A percentile compares a stretch with the other conserved stretches of the same genome.
phyloP scores from a whole-genome alignment of 805 yeast genomes.

The Jamesozyma lodderae region DNA sequence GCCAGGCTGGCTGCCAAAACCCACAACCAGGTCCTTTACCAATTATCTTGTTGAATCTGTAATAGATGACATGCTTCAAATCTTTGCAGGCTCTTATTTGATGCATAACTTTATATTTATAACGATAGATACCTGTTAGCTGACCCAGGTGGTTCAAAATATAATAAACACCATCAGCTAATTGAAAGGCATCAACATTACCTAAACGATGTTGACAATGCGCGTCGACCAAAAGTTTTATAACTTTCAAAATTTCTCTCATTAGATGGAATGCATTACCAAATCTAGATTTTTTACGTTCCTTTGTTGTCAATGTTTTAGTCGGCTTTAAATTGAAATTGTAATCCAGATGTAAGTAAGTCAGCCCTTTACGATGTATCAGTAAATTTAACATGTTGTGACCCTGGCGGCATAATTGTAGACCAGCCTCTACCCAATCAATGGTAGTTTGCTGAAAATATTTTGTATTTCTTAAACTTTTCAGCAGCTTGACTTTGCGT shows the following conservation, averaged over 20 bases:
- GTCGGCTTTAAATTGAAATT: conserved; percentile 95
- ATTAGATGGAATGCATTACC: conserved; percentile 94
- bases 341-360: conserved; percentile 88
- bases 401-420: conserved; percentile 89
- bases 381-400: conserved; percentile 84
- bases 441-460: conserved; percentile 85
- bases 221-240: conserved; percentile 82
- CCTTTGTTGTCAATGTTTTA: conserved; percentile 91
- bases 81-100: conserved; percentile 95
- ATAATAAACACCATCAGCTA: conserved; percentile 91
- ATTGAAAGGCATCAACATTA: conserved; percentile 81
- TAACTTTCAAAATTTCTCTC: conserved; percentile 77
- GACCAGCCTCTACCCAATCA: conserved; percentile 98
- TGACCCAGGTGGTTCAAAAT: conserved; percentile 90
- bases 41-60: conserved; percentile 71
- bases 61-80: conserved; percentile 82
- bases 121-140: conserved; percentile 90
- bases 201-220: conserved; percentile 90
- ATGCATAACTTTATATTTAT: conserved; percentile 96
- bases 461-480: conserved; percentile 64
- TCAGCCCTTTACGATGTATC: conserved; percentile 83
- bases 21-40: conserved; percentile 99
- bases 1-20: conserved; percentile 98
- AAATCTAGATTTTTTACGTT: conserved; percentile 88
- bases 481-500: conserved; percentile 51